phyloP scores from a whole-genome alignment of 2,329 filamentous ascomycete genomes.

The Scedosporium dehoogii region DNA sequence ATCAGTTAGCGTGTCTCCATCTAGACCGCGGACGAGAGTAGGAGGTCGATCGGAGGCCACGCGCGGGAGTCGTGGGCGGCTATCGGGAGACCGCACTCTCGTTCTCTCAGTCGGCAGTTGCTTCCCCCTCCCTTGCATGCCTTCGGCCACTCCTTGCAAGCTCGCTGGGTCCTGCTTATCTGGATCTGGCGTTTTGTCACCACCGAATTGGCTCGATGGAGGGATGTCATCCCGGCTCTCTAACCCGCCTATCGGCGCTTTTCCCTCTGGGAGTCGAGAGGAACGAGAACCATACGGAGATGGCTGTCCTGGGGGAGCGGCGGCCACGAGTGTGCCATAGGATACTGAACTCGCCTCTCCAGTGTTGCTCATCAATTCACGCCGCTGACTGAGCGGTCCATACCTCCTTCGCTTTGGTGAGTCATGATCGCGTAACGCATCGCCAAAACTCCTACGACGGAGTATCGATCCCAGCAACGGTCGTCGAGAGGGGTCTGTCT shows the following conservation, averaged over 20 bases:
- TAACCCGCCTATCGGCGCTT: no score
- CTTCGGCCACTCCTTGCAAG: not conserved
- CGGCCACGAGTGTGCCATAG: not conserved
- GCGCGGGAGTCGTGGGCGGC: not conserved
- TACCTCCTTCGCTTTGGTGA: not conserved
- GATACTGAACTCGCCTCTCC: not conserved
- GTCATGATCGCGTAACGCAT: constrained; percentile 16
- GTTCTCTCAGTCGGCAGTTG: not conserved
- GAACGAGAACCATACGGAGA: no score
- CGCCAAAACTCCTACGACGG: constrained; percentile 31
- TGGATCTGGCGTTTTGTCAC: not conserved
- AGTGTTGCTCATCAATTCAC: not conserved
- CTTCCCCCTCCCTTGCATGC: not conserved
- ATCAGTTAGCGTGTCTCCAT: not conserved
- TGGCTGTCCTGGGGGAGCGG: no score
- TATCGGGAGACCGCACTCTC: not conserved
- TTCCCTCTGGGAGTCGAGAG: no score
- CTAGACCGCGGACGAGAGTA: not conserved
- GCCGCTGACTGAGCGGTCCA: not conserved
- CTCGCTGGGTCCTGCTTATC: not conserved
- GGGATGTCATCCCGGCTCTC: no score
- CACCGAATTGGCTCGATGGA: no score
- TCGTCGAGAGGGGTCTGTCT: constrained; percentile 9
- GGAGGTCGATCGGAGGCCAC: not conserved
- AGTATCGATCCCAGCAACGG: constrained; percentile 13